phyloP scores from a whole-genome alignment of 208 protist species.

The Wallacemonas sp. region DNA sequence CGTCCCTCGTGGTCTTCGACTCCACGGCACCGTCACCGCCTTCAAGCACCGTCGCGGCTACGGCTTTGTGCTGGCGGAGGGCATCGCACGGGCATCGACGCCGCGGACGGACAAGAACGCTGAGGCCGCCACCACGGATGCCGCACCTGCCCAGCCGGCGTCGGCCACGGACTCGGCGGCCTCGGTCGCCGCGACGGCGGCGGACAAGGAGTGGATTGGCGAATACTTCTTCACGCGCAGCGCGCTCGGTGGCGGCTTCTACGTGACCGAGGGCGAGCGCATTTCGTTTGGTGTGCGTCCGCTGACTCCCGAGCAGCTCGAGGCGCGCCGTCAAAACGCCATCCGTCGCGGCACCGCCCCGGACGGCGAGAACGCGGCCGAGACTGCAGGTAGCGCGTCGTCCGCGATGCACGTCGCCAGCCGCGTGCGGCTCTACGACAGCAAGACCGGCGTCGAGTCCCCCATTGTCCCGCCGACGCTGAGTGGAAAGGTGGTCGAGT shows the following conservation, averaged over 20 bases:
- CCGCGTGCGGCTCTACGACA: constrained; percentile 47
- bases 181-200: background rate
- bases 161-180: background rate
- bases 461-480: constrained; percentile 51
- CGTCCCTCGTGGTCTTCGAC: constrained; percentile 22
- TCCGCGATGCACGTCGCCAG: constrained; percentile 34
- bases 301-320: background rate
- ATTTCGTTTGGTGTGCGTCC: constrained; percentile 55
- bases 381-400: constrained; percentile 3
- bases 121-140: background rate
- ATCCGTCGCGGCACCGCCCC: constrained; percentile 14
- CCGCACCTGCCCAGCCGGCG: background rate
- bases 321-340: constrained; percentile 1
- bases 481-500: constrained; percentile 52
- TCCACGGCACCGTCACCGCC: constrained; percentile 73
- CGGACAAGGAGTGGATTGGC: constrained; percentile 1
- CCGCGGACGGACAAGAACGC: no score
- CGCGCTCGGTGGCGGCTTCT: constrained; percentile 63
- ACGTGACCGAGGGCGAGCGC: constrained; percentile 71
- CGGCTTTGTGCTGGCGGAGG: constrained; percentile 74
- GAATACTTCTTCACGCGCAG: constrained; percentile 72
- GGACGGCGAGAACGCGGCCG: no score
- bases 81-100: constrained; percentile 22
- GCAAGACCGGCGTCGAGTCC: constrained; percentile 35
- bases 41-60: constrained; percentile 89